Evolutionary conservation across 306 rosid genomes (phyloP), one percentile per base, ranked within the genome.

Genomic region (Aeschynomene evenia): DNA sequence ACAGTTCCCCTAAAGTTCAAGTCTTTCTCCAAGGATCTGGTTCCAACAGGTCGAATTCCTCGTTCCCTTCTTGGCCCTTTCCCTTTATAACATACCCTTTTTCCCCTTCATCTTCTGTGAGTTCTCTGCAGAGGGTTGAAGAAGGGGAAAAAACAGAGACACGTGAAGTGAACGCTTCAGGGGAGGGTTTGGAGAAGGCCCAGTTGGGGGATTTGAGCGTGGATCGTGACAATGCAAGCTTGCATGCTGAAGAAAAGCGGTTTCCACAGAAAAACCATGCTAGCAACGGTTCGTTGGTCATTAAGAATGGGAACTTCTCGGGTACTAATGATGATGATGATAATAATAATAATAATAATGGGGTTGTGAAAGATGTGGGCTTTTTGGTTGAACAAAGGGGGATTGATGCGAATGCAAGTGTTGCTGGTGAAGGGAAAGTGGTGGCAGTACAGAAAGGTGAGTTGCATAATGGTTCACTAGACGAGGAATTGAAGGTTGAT

Each of bases 21-120:
- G 31, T 57, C n/a, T 75, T 82, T 73, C 77, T 82, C n/a, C 88
- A 74, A 51, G 62, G 85, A 40, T 80, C 81, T 10, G 22, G 59
- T 65, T 52, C 37, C 31, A 48, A 33, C 11, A 43, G 42, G 40
- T 26, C 56, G 0, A 76, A 83, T 54, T 76, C 86, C 9, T 79
- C 82, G 0, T 66, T 79, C 49, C 52, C 63, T 40, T 53, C 77
- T 5, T 77, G 77, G 87, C 79, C 78, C 31, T 81, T 85, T 29
- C 68, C 85, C 0, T 77, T 82, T 14, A 43, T 86, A 2, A 34
- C 83, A 20, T 23, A 46, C 42, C n/a, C 74, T n/a, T 21, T 29
- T 4, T 5, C 62, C 19, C 42, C 66, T 68, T 20, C 54, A 1
- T 61, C 72, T 15, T 4, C 78, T 3, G 48, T 12, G 33, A 70